These are phyloP conservation scores for Globisporangium carolinianum DNA, from an alignment of 352 stramenopile genomes.

Conservation along the genomic window DNA sequence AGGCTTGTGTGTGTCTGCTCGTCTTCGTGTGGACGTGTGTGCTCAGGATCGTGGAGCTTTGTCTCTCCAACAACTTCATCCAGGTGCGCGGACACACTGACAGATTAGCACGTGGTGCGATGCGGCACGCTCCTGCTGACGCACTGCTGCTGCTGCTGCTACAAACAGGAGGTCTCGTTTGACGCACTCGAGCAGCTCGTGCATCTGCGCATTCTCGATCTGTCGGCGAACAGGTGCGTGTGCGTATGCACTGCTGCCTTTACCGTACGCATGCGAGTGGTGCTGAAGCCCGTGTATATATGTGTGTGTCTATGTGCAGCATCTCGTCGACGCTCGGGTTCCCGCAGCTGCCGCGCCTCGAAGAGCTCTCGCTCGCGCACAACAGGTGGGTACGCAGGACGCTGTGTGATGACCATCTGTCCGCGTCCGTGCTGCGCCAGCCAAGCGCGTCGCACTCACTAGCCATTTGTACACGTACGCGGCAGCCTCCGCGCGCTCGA, in stretches of 20 bases:
- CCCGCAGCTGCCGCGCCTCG: constrained; percentile 45
- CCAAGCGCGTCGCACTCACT: no score
- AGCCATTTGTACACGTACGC: neutral
- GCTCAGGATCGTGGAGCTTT: constrained; percentile 53
- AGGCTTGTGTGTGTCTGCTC: neutral
- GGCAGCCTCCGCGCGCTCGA: constrained; percentile 41
- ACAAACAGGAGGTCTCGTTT: constrained; percentile 42
- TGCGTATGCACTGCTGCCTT: neutral
- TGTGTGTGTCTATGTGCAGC: constrained; percentile 24
- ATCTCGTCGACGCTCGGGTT: constrained; percentile 53
- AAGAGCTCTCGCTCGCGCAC: constrained; percentile 70
- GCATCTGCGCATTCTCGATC: constrained; percentile 60
- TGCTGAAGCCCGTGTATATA: constrained; percentile 46
- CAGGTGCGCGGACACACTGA: constrained; percentile 21
- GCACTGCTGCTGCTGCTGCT: no score
- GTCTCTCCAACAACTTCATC: constrained; percentile 78
- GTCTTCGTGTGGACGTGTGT: neutral
- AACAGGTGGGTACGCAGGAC: constrained; percentile 31
- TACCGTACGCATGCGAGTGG: no score
- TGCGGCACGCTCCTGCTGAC: constrained; percentile 1
- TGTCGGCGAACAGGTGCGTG: constrained; percentile 65
- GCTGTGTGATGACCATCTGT: no score
- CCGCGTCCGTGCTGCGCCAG: no score
- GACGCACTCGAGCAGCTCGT: constrained; percentile 50
- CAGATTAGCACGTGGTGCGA: neutral